Evolutionary conservation across 768 basidiomycete species (phyloP), one percentile per base, ranked within the genome.

Genomic region (Suillus americanus): DNA sequence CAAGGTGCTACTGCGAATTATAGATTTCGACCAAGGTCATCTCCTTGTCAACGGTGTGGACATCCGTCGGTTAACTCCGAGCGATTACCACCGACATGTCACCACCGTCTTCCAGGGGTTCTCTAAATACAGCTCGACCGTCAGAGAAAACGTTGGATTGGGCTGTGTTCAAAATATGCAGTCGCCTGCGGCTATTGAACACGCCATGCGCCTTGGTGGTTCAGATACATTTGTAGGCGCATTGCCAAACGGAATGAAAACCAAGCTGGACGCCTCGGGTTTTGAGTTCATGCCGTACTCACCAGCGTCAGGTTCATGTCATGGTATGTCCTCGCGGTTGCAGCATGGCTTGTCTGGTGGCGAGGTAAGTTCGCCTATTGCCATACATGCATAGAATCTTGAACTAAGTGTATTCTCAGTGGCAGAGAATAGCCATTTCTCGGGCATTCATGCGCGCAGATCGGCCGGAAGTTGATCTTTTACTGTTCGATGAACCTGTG

Each of bases 101-200:
- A 88, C 90, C n/a, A 88, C 88, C 23, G 89, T 95, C 23, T 92
- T 96, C 75, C 94, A 96, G 75, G 88, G 88, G 50, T 95, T 94
- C 75, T 89, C 90, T 60, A 89, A 89, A 72, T 94, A 90, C 73
- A 88, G 86, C 70, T 83, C 88, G 6, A 88, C 92, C 0, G 82
- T 94, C 20, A 82, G 87, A 66, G 91, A 94, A 73, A 96, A 96
- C 72, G 87, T 94, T 35, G 94, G 94, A n/a, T 78, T 95, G 3
- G 94, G 94, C 23, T 85, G 83, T 69, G 85, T 95, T 23, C 83
- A 84, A 16, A 84, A 86, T 68, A 75, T 94, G 66, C 78, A 81
- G 41, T 83, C 85, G 60, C 81, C 82, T 18, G 76, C 79, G 3
- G 85, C 86, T 13, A 80, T 95, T 62, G 79, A 84, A 65, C 77